A percentile compares a stretch with the other conserved stretches of the same genome.
Evolutionary conservation across 2,329 filamentous ascomycete species (phyloP).

Genomic region (Diaporthe vaccinii): DNA sequence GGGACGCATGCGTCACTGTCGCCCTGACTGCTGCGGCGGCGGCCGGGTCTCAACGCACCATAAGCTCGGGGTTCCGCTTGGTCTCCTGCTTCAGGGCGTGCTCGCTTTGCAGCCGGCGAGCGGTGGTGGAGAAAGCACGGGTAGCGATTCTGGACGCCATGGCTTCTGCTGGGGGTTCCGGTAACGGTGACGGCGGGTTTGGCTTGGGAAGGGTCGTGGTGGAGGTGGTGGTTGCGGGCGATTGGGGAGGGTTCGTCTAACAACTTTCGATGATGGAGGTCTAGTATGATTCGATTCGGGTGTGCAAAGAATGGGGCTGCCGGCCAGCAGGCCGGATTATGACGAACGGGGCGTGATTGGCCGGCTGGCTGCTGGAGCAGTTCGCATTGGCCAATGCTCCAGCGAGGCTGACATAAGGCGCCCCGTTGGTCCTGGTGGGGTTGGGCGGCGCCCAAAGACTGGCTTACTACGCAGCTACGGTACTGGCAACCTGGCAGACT

Average conservation of each 20-base stretch:
- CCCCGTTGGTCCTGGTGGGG: neutral
- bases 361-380: neutral
- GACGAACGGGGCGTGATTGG: conserved; percentile 38
- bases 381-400: conserved; percentile 36
- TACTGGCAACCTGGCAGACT: neutral
- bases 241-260: conserved; percentile 16
- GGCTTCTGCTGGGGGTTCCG: conserved; percentile 47
- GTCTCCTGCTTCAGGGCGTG: conserved; percentile 68
- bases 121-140: conserved; percentile 67
- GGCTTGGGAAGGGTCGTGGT: conserved; percentile 28
- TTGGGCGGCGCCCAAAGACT: neutral
- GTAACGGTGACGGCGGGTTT: conserved; percentile 17
- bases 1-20: neutral
- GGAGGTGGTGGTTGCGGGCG: conserved; percentile 38
- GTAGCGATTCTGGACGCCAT: conserved; percentile 72
- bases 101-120: conserved; percentile 64
- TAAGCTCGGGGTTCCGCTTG: conserved; percentile 66
- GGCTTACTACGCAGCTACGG: neutral
- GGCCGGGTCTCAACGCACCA: conserved; percentile 55
- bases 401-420: conserved; percentile 29
- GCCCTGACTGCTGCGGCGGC: neutral
- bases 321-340: conserved; percentile 28
- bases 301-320: conserved; percentile 31
- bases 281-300: conserved; percentile 38
- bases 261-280: conserved; percentile 32